Base-by-base conservation (phyloP, 2,329 filamentous ascomycete genomes). In the Cladosporium sp. region DNA sequence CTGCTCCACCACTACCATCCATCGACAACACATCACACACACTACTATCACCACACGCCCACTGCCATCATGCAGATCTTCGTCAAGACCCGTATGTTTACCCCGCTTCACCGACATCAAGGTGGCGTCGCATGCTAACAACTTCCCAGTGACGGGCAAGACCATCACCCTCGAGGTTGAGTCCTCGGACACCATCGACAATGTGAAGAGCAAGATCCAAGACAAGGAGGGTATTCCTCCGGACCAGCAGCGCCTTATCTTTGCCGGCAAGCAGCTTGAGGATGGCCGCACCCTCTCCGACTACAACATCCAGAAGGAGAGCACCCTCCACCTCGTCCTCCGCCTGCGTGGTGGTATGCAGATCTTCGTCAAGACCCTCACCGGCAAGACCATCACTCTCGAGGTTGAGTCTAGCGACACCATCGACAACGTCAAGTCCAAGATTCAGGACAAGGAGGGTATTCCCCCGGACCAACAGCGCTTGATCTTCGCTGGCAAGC, bases 341-440 rank as follows among this genome's bases (percentile, higher is more conserved):
- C 90, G 92, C 77, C 91, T 97, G 61, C 92, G 92, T 85, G 93
- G 92, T 85, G 92, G 92, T 80, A 95, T 65, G 64, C 64, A 65
- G 54, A 65, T 65, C 86, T 97, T 96, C 88, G 92, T 96, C 83
- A 97, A 96, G 88, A 96, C 92, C 84, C 90, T 96, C 76, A 96
- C 92, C 83, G 92, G 92, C 81, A 97, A 96, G 89, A 97, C 92
- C 80, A 96, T 96, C 85, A 96, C 92, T 80, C 88, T 96, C 73
- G 91, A 96, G 93, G 91, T 96, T 1, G 91, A 96, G 72, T 91
- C 87, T 0, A 90, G 86, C 4, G 91, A 96, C 69, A 96, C 91
- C 0, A 96, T 96, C 71, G 91, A 96, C 78, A 96, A 96, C 63
- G 92, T 97, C 1, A 96, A 96, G 80, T 83, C 80, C 4, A 96